These are phyloP conservation scores for Bothriochloa decipiens DNA, from an alignment of 176 grass and related monocot genomes.

Conservation along the genomic window DNA sequence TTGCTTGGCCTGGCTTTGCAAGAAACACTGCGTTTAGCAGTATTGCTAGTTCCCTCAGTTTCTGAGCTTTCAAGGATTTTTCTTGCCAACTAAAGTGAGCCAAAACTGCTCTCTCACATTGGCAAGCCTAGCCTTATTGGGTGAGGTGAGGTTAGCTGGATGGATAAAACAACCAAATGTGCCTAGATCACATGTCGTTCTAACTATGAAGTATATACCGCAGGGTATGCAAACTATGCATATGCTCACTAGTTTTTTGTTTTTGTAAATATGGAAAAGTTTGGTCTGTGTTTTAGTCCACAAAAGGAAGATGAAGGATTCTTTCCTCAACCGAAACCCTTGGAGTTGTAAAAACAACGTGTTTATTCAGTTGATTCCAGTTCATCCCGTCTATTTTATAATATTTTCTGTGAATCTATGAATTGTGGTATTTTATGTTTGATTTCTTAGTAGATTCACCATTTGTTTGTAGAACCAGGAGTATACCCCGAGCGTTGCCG, in stretches of 20 bases:
- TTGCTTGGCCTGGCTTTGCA: too few species aligned
- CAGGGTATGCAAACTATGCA: too few species aligned
- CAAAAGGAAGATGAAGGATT: not conserved
- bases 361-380: not conserved
- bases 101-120: too few species aligned
- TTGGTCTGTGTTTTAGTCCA: not conserved
- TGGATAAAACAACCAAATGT: too few species aligned
- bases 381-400: not conserved
- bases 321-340: not conserved
- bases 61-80: too few species aligned
- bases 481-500: too few species aligned
- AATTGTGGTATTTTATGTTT: not conserved
- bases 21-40: too few species aligned
- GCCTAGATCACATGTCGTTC: not conserved
- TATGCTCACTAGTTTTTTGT: slow-evolving; percentile 1
- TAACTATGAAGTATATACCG: not conserved
- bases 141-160: too few species aligned
- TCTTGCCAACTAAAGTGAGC: too few species aligned
- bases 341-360: not conserved
- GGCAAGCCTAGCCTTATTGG: too few species aligned
- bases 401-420: not conserved
- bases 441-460: slow-evolving; percentile 11
- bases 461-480: slow-evolving; percentile 19
- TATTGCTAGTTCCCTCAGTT: too few species aligned
- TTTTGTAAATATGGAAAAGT: not conserved